Evolutionary conservation across 805 yeast genomes (phyloP).

Genomic region (Starmerella stellata): DNA sequence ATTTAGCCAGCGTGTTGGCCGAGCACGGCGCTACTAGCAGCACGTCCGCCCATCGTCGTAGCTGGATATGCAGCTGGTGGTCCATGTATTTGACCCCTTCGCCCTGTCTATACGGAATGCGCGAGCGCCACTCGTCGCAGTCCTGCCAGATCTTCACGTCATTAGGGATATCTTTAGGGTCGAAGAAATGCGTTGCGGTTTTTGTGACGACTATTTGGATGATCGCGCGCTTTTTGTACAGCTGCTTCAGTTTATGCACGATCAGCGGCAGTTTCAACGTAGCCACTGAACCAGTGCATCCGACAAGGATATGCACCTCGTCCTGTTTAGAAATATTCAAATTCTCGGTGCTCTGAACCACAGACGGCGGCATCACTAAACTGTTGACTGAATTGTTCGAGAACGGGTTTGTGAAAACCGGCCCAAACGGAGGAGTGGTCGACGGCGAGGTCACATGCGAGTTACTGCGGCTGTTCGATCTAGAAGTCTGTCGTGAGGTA

Average conservation of each 20-base stretch:
- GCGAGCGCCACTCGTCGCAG: constrained; percentile 78
- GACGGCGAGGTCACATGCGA: neutral
- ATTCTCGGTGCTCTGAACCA: neutral
- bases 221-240: constrained; percentile 52
- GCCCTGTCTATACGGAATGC: constrained; percentile 20
- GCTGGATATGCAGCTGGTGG: constrained; percentile 79
- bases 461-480: neutral
- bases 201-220: constrained; percentile 68
- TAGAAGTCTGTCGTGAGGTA: no score
- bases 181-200: constrained; percentile 23
- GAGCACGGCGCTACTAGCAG: constrained; percentile 82
- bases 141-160: constrained; percentile 85
- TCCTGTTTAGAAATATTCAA: constrained; percentile 26
- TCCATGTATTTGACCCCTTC: constrained; percentile 35
- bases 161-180: constrained; percentile 21
- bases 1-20: constrained; percentile 79
- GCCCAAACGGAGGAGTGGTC: neutral
- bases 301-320: constrained; percentile 72
- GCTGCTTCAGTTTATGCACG: constrained; percentile 66
- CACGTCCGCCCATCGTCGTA: constrained; percentile 93
- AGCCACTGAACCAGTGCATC: constrained; percentile 93
- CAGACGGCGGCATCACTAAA: neutral
- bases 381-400: neutral
- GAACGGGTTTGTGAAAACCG: neutral
- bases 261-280: constrained; percentile 83